These are phyloP conservation scores for Coemansia furcata DNA, from an alignment of 192 early-diverging fungal genomes.

Conservation along the genomic window DNA sequence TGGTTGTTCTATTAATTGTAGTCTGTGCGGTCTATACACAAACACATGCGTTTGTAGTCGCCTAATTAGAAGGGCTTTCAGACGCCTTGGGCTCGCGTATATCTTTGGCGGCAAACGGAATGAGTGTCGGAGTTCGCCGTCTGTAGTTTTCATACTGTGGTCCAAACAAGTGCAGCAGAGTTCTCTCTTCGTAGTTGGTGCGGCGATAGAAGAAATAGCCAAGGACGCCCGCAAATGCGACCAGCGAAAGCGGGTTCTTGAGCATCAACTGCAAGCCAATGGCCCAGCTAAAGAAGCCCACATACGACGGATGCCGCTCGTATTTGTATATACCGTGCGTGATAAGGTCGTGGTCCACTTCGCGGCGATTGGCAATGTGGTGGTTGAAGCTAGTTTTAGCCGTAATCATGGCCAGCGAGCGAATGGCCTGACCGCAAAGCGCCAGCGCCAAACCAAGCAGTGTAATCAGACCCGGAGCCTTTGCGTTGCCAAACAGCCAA, in stretches of 20 bases:
- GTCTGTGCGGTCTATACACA: neutral
- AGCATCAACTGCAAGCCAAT: conserved; percentile 74
- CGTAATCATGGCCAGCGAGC: conserved; percentile 88
- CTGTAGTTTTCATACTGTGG: conserved; percentile 70
- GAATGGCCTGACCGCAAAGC: conserved; percentile 68
- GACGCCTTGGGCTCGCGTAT: neutral
- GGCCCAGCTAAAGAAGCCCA: conserved; percentile 94
- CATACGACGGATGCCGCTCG: conserved; percentile 92
- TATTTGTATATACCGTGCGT: conserved; percentile 86
- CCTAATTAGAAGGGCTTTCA: neutral
- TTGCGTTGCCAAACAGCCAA: conserved; percentile 56
- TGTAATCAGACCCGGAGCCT: conserved; percentile 12
- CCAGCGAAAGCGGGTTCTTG: conserved; percentile 74
- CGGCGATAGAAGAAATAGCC: conserved; percentile 74
- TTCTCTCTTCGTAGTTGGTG: conserved; percentile 76
- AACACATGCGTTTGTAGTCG: neutral
- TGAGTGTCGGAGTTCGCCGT: conserved; percentile 59
- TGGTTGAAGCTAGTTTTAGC: conserved; percentile 89
- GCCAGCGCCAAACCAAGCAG: conserved; percentile 60
- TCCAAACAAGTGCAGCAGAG: conserved; percentile 79
- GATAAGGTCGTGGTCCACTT: conserved; percentile 72
- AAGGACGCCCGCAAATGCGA: conserved; percentile 64
- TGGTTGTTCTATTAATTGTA: neutral
- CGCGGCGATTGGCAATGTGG: conserved; percentile 69
- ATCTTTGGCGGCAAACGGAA: conserved; percentile 56